Evolutionary conservation across 169 alveolate genomes (phyloP).

Genomic region (Plasmodium relictum): DNA sequence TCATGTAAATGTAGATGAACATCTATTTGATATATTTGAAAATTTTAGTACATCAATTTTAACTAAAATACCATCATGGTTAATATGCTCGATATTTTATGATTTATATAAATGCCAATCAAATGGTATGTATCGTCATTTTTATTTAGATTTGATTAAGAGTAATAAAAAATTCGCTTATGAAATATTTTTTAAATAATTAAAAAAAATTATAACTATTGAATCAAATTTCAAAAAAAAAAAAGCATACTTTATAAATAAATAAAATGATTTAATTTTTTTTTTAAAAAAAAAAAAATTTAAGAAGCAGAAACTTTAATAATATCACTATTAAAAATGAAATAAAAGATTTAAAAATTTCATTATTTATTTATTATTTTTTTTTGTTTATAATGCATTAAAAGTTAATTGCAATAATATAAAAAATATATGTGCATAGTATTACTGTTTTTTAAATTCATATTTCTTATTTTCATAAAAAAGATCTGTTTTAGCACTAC

Average conservation of each 20-base stretch:
- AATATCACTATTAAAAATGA: no score
- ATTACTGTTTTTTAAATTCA: conserved; percentile 83
- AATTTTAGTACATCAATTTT: background rate
- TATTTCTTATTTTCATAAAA: conserved; percentile 97
- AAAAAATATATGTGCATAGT: background rate
- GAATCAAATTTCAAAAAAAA: no score
- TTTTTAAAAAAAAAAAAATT: no score
- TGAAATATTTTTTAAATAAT: background rate
- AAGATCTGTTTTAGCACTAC: conserved; percentile 98
- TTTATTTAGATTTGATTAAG: no score
- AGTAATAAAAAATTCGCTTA: background rate
- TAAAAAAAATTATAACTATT: background rate
- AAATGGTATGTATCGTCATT: no score
- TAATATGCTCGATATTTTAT: no score
- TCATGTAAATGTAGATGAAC: background rate
- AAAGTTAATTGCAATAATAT: background rate
- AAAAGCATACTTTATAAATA: no score
- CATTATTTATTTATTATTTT: background rate
- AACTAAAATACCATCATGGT: background rate
- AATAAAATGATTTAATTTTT: no score
- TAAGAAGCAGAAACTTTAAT: no score
- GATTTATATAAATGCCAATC: no score
- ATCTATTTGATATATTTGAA: background rate
- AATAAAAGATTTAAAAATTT: no score
- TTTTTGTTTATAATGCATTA: background rate